Evolutionary conservation across 1,284 basidiomycete genomes (phyloP), one percentile per base, ranked within the genome.

Genomic region (Pseudozyma thailandica): DNA sequence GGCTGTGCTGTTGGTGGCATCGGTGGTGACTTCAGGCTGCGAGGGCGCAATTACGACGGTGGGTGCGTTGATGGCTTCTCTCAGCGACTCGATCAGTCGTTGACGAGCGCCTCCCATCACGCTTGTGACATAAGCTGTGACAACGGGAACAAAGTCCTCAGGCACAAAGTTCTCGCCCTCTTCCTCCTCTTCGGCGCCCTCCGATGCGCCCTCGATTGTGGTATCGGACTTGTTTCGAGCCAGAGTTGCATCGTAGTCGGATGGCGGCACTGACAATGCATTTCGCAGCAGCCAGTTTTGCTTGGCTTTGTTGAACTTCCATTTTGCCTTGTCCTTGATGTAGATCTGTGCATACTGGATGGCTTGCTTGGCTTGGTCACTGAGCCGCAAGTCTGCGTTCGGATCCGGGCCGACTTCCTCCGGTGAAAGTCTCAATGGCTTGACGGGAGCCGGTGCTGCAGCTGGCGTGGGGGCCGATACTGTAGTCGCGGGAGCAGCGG

Each of bases 271-370:
- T 13, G 69, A 58, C 2, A 74, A 68, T 5, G 61, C 68, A 26
- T 74, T 64, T 10, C 72, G 52, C 18, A 74, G 20, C 2, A 74
- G 72, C 72, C 72, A 74, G 33, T 72, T 74, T 27, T 74, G 72
- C 37, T 68, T 66, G 25, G 69, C 63, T 43, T 74, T 74, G 59
- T 71, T 64, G 58, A 74, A 74, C 41, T 74, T 74, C 72, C 72
- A 74, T 20, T 53, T 48, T n/a, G 60, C 33, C 38, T 56, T 56
- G 42, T 71, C 63, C 37, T 50, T 50, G 31, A 45, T 53, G 45
- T 65, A 74, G 20, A 53, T 13, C 39, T 68, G 63, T 4, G 72
- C 72, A 43, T 74, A 74, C 12, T 54, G 52, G 21, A 74, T 64
- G 4, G 68, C 68, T 39, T 72, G 64, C 47, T 72, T 72, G 33